Evolutionary conservation across 2,329 filamentous ascomycete genomes (phyloP), one percentile per base, ranked within the genome.

Genomic region (Pseudophaeomoniella oleicola): DNA sequence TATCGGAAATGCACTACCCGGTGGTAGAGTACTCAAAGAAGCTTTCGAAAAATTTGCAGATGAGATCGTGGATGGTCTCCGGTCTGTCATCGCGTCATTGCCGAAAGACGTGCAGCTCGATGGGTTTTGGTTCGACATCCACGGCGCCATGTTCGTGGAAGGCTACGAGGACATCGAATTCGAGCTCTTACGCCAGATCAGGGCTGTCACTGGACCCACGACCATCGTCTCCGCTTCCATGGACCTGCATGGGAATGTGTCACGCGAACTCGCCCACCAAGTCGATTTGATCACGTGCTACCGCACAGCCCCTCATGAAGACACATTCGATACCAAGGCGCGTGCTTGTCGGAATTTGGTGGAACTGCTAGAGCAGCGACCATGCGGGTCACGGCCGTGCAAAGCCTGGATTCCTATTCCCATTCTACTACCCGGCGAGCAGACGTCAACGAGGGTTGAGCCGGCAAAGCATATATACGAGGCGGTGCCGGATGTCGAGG

Each of bases 241-340:
- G 67, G 68, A 72, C 44, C 52, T 72, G 13, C 68, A 72, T 45
- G 68, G 68, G 3, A 71, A 72, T 42, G 67, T 72, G 5, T 69
- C 66, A 5, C 55, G 57, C 4, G 51, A 59, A 30, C 52, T 71
- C 11, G 66, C 55, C 2, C 65, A 71, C 42, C 58, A 62, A 52
- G 60, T 58, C 2, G 68, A 71, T 44, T 45, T 71, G 5, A 59
- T 71, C 14, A 71, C 67, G 2, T 71, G 67, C 45, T 71, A 67
- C 40, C 63, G 66, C 12, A 67, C 60, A 46, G 66, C 66, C 10
- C 68, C 68, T 1, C 68, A 71, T 43, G 59, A 67, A 16, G 67
- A 72, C 43, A 59, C 57, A 2, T 46, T 54, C 13, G 66, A 69
- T 32, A 72, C 67, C 1, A 68, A 64, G 45, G 59, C 63, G 48